A percentile compares a stretch with the other conserved stretches of the same genome.
Conservation (phyloP, 2,329 filamentous ascomycete genomes). For the Exophiala phaeomuriformis region DNA sequence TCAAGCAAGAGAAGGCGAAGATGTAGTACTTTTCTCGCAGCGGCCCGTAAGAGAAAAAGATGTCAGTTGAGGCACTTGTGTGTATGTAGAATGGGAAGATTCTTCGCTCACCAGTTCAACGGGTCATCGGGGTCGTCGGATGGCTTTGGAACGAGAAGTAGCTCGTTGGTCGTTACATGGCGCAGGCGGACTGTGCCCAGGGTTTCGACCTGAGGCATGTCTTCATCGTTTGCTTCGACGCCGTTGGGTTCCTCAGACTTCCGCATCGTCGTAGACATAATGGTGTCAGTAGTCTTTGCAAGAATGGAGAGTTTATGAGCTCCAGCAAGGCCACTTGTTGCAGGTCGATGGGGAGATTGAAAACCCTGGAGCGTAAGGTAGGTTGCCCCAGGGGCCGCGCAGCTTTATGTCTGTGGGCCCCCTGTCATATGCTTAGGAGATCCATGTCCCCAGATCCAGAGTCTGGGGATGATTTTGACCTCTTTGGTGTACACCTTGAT, state of each 20-base stretch:
- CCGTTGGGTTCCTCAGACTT: not conserved
- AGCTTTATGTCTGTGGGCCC: too few relatives aligned
- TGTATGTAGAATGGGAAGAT: not conserved
- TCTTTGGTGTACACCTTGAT: too few relatives aligned
- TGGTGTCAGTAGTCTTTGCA: too few relatives aligned
- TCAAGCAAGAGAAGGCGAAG: not conserved
- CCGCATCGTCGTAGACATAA: too few relatives aligned
- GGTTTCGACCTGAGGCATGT: not conserved
- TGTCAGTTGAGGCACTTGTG: not conserved
- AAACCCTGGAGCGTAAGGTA: too few relatives aligned
- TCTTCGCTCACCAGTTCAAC: conserved; percentile 42
- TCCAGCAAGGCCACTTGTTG: too few relatives aligned
- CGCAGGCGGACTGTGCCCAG: not conserved
- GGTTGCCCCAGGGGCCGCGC: too few relatives aligned
- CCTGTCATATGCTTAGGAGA: too few relatives aligned
- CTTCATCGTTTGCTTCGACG: not conserved
- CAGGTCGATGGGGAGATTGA: too few relatives aligned
- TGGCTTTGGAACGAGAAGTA: conserved; percentile 42
- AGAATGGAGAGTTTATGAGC: too few relatives aligned
- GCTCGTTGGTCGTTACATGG: conserved; percentile 1
- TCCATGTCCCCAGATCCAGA: too few relatives aligned
- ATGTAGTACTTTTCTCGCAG: not conserved
- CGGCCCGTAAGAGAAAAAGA: not conserved
- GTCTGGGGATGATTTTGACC: too few relatives aligned
- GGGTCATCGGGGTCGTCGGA: conserved; percentile 46